phyloP scores from a whole-genome alignment of 805 yeast genomes.

The Ogataea trehalophila region DNA sequence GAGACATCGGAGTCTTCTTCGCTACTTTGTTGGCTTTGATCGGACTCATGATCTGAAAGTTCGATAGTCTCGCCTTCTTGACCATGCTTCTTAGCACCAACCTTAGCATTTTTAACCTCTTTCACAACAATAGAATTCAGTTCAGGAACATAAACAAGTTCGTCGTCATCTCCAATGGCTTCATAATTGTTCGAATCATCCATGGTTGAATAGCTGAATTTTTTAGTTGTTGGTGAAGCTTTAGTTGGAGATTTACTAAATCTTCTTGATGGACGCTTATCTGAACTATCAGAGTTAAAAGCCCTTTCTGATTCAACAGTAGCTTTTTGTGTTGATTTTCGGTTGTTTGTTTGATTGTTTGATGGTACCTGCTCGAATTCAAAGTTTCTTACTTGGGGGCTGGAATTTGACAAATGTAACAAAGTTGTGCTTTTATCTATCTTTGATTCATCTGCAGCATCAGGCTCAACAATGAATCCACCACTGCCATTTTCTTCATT shows the following conservation, averaged over 20 bases:
- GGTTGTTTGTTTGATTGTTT: no score
- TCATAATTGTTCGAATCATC: conserved; percentile 8
- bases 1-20: background rate
- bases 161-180: conserved; percentile 1
- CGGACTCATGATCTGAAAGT: background rate
- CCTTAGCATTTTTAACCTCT: background rate
- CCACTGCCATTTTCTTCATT: conserved; percentile 9
- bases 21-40: no score
- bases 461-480: conserved; percentile 1
- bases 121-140: background rate
- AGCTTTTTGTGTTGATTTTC: no score
- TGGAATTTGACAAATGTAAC: no score
- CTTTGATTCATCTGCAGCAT: conserved; percentile 1
- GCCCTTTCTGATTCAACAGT: no score
- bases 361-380: no score
- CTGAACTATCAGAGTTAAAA: no score
- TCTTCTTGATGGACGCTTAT: no score
- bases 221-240: no score
- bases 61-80: background rate
- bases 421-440: conserved; percentile 3
- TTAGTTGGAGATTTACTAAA: no score
- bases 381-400: no score
- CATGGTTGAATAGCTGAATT: background rate
- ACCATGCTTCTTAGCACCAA: no score
- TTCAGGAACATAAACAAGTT: background rate